phyloP scores from a whole-genome alignment of 2,329 filamentous ascomycete genomes.

The Penicillium sp. region DNA sequence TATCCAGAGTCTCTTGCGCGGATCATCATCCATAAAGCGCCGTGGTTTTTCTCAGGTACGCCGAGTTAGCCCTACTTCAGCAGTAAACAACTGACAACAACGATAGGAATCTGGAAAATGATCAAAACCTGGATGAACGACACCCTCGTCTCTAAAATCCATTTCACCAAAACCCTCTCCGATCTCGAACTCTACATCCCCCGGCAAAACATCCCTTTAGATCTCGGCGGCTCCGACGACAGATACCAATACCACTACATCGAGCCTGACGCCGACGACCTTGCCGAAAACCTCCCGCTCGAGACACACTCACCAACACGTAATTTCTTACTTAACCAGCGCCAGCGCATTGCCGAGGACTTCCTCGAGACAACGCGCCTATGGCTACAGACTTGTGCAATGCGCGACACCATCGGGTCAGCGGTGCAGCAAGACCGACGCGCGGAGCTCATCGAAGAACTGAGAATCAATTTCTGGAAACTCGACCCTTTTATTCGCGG shows the following conservation, averaged over 20 bases:
- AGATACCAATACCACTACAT: slow-evolving; percentile 76
- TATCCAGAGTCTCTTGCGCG: slow-evolving; percentile 91
- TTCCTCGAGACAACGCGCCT: slow-evolving; percentile 69
- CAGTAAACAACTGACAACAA: background rate
- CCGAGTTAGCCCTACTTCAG: slow-evolving; percentile 4
- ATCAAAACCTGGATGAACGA: slow-evolving; percentile 95
- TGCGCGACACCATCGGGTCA: slow-evolving; percentile 40
- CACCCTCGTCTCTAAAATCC: slow-evolving; percentile 86
- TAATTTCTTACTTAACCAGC: slow-evolving; percentile 59
- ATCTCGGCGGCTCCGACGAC: slow-evolving; percentile 72
- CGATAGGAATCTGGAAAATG: slow-evolving; percentile 79
- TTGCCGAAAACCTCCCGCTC: slow-evolving; percentile 49
- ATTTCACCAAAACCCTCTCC: slow-evolving; percentile 75
- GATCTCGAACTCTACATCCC: slow-evolving; percentile 75
- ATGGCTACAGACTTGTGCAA: slow-evolving; percentile 62
- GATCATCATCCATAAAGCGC: slow-evolving; percentile 87
- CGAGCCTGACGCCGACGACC: slow-evolving; percentile 72
- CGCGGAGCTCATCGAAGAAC: slow-evolving; percentile 56
- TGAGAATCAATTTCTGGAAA: slow-evolving; percentile 79
- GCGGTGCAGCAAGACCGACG: slow-evolving; percentile 54
- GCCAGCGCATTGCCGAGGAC: slow-evolving; percentile 62
- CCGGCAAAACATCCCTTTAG: slow-evolving; percentile 64
- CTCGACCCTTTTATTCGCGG: slow-evolving; percentile 83
- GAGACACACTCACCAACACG: slow-evolving; percentile 61
- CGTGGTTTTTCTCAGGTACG: slow-evolving; percentile 88